A percentile compares a stretch with the other conserved stretches of the same genome.
phyloP scores from a whole-genome alignment of 148 eudicot species.

The Chenopodium suecicum region DNA sequence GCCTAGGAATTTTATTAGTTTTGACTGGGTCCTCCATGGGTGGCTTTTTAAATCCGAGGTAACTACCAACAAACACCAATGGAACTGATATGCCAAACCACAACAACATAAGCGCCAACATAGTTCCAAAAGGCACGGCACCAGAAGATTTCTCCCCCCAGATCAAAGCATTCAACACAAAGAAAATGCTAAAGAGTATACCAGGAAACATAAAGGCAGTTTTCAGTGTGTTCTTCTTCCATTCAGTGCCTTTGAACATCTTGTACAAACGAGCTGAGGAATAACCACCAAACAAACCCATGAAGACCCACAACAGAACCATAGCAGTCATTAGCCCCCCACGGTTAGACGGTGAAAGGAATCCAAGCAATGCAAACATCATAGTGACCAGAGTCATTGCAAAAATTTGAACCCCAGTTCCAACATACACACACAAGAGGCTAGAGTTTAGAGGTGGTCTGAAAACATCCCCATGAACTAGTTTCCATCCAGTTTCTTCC shows the following conservation, averaged over 20 bases:
- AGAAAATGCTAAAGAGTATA: conserved; percentile 44
- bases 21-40: conserved; percentile 50
- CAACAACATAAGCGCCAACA: conserved; percentile 45
- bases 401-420: conserved; percentile 51
- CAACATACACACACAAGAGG: conserved; percentile 48
- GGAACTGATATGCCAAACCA: conserved; percentile 59
- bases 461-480: conserved; percentile 54
- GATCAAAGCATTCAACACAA: conserved; percentile 41
- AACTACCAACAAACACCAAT: conserved; percentile 50
- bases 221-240: conserved; percentile 48
- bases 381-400: conserved; percentile 54
- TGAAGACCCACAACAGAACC: conserved; percentile 58
- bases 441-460: conserved; percentile 46
- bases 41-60: conserved; percentile 48
- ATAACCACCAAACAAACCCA: conserved; percentile 54
- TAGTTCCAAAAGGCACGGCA: conserved; percentile 55
- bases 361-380: conserved; percentile 54
- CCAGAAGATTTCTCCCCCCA: conserved; percentile 60
- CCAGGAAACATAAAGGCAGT: conserved; percentile 57
- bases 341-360: conserved; percentile 58
- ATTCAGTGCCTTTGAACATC: conserved; percentile 56
- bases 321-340: conserved; percentile 62
- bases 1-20: conserved; percentile 52
- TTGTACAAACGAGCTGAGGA: conserved; percentile 56
- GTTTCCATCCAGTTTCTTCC: conserved; percentile 58